phyloP scores from a whole-genome alignment of 768 basidiomycete genomes.

The Rhodocollybia butyracea region DNA sequence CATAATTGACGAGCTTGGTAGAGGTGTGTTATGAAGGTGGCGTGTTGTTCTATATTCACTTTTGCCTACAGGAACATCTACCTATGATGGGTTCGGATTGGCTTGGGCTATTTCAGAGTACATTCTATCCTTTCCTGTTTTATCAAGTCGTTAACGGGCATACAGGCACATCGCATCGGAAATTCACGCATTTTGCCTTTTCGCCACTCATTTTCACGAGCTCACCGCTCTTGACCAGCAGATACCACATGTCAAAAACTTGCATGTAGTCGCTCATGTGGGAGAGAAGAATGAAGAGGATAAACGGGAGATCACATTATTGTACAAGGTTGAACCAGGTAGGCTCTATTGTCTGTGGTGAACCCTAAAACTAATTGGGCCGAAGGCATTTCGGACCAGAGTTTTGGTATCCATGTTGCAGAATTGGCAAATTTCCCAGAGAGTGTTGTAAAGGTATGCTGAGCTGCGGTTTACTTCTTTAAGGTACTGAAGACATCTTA shows the following conservation, averaged over 20 bases:
- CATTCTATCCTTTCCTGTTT: conserved; percentile 16
- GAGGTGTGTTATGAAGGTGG: conserved; percentile 46
- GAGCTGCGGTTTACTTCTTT: conserved; percentile 10
- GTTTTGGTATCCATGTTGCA: conserved; percentile 98
- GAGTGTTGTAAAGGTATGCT: conserved; percentile 75
- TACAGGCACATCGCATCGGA: conserved; percentile 86
- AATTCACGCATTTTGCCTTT: conserved; percentile 92
- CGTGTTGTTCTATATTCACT: background rate
- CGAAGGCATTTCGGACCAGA: conserved; percentile 89
- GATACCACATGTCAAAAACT: conserved; percentile 82
- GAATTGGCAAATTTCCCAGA: conserved; percentile 97
- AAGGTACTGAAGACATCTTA: background rate
- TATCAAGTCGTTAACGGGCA: background rate
- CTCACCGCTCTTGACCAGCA: conserved; percentile 89
- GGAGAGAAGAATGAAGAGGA: conserved; percentile 70
- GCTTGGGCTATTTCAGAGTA: conserved; percentile 99
- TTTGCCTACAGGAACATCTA: conserved; percentile 73
- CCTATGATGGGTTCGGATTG: conserved; percentile 72
- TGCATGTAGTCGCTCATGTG: conserved; percentile 95
- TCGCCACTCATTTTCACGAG: conserved; percentile 98
- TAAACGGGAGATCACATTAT: conserved; percentile 77
- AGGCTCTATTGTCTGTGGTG: conserved; percentile 16
- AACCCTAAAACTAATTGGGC: background rate
- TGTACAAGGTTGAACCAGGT: conserved; percentile 96
- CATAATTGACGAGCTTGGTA: conserved; percentile 95